Base-by-base conservation (phyloP, 805 yeast species). In the Kodamaea kaohsiungensis region DNA sequence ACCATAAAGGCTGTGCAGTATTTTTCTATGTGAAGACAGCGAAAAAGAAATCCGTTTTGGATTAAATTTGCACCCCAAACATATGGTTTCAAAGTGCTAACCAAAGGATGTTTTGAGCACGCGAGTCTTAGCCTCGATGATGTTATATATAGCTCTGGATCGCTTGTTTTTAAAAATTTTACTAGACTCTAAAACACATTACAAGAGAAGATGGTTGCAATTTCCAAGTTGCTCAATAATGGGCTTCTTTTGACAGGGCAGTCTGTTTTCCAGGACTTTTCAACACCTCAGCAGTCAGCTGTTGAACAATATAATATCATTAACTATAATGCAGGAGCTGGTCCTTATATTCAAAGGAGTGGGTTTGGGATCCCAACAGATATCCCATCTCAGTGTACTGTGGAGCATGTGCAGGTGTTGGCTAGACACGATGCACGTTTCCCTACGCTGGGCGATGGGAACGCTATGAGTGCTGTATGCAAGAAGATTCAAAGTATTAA, bases 381-480 rank as follows among this genome's bases (percentile, higher is more conserved):
- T 9, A 57, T 72, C 1, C 86, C 87, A 15, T 70, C 67, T 7
- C 73, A 72, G 46, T 85, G 89, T 67, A 61, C 67, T 7, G 73
- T 85, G 54, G 81, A 81, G 60, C 93, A 88, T 66, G 89, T 87
- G 13, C 91, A 86, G 60, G 70, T 87, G 19, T 71, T 87, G 50
- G 83, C 85, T 60, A 79, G 96, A 62, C 96, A 89, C 65, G 96
- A 92, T 17, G 93, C 89, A 66, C 74, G 96, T 59, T 87, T 76
- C 63, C 90, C 89, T 3, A 79, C 88, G 1, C 9, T 9, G 33
- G 51, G 49, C 12, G 49, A 43, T 42, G 56, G 56, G 2, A 15
- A 49, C 13, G 19, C 46, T 3, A 50, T 50, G 46, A 60, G 59
- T 49, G 48, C 59, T 17, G 53, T 60, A 53, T 38, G 47, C 58